Evolutionary conservation across 2,329 filamentous ascomycete genomes (phyloP).

Genomic region (Ceratocystiopsis brevicomis): DNA sequence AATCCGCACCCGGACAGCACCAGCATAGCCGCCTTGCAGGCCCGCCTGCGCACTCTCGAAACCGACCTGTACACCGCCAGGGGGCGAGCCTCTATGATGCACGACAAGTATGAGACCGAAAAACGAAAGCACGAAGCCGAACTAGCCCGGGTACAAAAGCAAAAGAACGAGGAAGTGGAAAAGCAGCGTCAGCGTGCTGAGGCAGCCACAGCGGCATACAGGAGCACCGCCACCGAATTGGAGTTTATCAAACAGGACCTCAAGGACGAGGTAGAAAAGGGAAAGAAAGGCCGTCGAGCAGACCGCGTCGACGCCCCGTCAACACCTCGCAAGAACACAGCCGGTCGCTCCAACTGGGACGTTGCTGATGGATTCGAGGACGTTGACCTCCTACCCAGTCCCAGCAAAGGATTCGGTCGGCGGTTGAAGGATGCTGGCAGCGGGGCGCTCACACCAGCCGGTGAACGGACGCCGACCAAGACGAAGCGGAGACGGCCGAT

Average conservation of each 20-base stretch:
- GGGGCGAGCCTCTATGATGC: conserved; percentile 59
- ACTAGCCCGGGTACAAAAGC: conserved; percentile 40
- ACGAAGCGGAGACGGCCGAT: conserved; percentile 50
- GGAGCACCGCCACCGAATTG: conserved; percentile 47
- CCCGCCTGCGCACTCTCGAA: conserved; percentile 32
- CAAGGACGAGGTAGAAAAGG: conserved; percentile 35
- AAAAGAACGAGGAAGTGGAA: conserved; percentile 43
- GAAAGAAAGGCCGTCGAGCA: conserved; percentile 16
- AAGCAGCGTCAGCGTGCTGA: conserved; percentile 47
- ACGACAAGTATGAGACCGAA: conserved; percentile 45
- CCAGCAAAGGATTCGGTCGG: conserved; percentile 28
- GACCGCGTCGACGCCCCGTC: conserved; percentile 17
- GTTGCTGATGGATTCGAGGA: conserved; percentile 65
- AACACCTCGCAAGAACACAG: conserved; percentile 34
- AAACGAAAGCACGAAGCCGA: conserved; percentile 43
- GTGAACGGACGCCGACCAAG: conserved; percentile 43
- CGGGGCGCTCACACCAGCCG: conserved; percentile 24
- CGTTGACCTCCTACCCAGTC: conserved; percentile 34
- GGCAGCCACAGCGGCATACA: conserved; percentile 42
- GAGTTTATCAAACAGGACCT: conserved; percentile 57
- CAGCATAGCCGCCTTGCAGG: conserved; percentile 26
- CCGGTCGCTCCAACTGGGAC: conserved; percentile 30
- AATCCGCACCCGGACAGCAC: too few relatives aligned
- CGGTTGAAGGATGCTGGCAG: conserved; percentile 19
- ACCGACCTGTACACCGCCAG: conserved; percentile 41